These are phyloP conservation scores for Aspergillus spinulosporus DNA, from an alignment of 2,329 filamentous ascomycete species.

Conservation along the genomic window DNA sequence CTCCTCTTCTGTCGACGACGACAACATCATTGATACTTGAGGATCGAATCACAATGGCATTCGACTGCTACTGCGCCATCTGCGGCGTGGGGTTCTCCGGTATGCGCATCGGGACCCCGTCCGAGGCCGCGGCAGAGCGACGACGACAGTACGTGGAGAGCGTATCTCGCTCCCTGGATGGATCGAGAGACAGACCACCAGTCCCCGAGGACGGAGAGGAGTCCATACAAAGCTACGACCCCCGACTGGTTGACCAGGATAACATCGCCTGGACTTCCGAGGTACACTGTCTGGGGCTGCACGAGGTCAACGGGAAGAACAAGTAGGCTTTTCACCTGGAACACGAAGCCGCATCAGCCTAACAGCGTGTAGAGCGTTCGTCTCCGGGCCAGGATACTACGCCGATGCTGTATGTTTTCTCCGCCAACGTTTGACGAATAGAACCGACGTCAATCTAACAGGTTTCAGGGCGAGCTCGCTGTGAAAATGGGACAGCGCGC, in stretches of 20 bases:
- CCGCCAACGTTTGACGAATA: not conserved
- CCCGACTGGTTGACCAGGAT: constrained; percentile 19
- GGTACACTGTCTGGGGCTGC: constrained; percentile 22
- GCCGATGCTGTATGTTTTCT: constrained; percentile 20
- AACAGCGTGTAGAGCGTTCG: constrained; percentile 17
- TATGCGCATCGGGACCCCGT: constrained; percentile 23
- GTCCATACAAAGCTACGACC: constrained; percentile 24
- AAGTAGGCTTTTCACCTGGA: constrained; percentile 15
- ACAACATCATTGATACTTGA: not conserved
- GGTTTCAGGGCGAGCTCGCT: constrained; percentile 21
- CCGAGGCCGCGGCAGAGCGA: constrained; percentile 20
- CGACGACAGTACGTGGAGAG: constrained; percentile 23
- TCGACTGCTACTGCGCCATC: constrained; percentile 27
- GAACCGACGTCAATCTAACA: constrained; percentile 3
- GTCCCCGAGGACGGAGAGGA: constrained; percentile 17
- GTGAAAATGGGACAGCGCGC: constrained; percentile 18
- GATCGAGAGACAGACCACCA: constrained; percentile 9
- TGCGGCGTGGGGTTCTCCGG: constrained; percentile 26
- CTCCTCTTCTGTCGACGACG: not conserved
- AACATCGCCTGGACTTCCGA: constrained; percentile 24
- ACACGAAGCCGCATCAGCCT: not conserved
- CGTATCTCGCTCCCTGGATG: constrained; percentile 17
- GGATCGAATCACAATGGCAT: constrained; percentile 18
- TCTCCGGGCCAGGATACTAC: constrained; percentile 25
- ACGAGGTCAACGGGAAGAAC: constrained; percentile 8